Conservation (phyloP, 345 rosid genomes). For the Lepidium africanum region DNA sequence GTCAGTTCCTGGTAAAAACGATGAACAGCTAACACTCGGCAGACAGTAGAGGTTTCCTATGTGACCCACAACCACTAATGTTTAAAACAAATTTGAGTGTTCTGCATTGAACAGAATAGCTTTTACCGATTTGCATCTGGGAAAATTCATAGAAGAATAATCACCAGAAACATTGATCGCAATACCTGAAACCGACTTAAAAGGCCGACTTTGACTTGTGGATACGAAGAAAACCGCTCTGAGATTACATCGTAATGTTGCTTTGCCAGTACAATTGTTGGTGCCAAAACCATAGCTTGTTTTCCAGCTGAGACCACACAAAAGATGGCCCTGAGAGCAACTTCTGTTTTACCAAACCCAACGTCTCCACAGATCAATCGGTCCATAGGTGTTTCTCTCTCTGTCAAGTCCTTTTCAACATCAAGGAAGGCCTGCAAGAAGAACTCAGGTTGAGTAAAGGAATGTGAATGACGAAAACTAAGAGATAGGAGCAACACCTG, state of each 20-base stretch:
- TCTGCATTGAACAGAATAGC: background rate
- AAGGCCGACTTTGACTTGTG: constrained; percentile 67
- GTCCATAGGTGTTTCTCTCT: constrained; percentile 96
- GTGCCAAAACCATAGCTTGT: constrained; percentile 97
- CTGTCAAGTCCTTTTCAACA: constrained; percentile 85
- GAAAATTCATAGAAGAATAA: background rate
- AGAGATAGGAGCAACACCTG: constrained; percentile 37
- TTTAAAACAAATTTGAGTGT: background rate
- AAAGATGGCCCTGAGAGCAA: constrained; percentile 86
- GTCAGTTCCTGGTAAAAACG: constrained; percentile 15
- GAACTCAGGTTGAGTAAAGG: constrained; percentile 21
- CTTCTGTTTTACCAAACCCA: constrained; percentile 99
- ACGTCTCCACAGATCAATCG: constrained; percentile 93
- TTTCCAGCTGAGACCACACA: constrained; percentile 83
- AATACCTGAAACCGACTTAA: constrained; percentile 92
- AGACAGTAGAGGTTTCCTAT: background rate
- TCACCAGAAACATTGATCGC: constrained; percentile 1
- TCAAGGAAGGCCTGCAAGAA: constrained; percentile 81
- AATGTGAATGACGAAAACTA: background rate
- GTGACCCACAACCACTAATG: background rate
- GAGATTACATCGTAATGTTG: constrained; percentile 89
- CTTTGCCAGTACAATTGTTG: constrained; percentile 88
- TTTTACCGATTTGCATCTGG: background rate
- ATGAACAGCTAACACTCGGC: background rate
- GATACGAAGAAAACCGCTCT: constrained; percentile 60